Evolutionary conservation across 2,329 filamentous ascomycete species (phyloP).

Genomic region (Monilinia laxa): DNA sequence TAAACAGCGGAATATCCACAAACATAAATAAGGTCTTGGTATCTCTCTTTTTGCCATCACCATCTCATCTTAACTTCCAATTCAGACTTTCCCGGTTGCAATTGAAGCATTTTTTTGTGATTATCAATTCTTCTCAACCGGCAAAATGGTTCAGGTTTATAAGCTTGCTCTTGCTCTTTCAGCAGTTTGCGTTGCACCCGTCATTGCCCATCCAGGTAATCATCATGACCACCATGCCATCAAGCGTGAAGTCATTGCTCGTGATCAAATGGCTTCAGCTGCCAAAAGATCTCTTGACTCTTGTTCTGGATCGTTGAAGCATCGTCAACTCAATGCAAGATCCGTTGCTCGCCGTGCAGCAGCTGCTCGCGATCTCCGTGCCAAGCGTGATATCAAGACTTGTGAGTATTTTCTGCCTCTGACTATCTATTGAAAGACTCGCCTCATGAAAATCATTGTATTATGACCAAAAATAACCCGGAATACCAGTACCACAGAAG

Average conservation of each 20-base stretch:
- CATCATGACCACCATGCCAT: constrained; percentile 19
- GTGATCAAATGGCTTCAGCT: constrained; percentile 18
- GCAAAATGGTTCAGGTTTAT: constrained; percentile 20
- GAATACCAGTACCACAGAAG: constrained; percentile 18
- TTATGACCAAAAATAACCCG: neutral
- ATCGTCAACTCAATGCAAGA: constrained; percentile 39
- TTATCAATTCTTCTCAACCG: neutral
- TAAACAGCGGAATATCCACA: neutral
- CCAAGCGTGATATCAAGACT: constrained; percentile 14
- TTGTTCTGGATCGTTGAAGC: constrained; percentile 41
- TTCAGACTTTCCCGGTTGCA: neutral
- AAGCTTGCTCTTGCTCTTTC: constrained; percentile 12
- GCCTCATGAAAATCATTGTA: too few relatives aligned
- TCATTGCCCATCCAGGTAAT: constrained; percentile 22
- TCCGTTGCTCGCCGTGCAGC: constrained; percentile 41
- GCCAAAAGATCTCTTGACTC: constrained; percentile 35
- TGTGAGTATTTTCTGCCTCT: neutral
- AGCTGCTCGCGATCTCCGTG: constrained; percentile 34
- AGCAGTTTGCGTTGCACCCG: neutral
- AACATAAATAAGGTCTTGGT: constrained; percentile 11
- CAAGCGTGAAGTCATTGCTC: constrained; percentile 21
- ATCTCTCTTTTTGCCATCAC: neutral
- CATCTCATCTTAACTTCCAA: neutral
- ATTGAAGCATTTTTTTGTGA: neutral
- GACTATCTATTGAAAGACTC: neutral